A percentile compares a stretch with the other conserved stretches of the same genome.
phyloP scores from a whole-genome alignment of 2,329 filamentous ascomycete species.

The Hymenoscyphus albidus region DNA sequence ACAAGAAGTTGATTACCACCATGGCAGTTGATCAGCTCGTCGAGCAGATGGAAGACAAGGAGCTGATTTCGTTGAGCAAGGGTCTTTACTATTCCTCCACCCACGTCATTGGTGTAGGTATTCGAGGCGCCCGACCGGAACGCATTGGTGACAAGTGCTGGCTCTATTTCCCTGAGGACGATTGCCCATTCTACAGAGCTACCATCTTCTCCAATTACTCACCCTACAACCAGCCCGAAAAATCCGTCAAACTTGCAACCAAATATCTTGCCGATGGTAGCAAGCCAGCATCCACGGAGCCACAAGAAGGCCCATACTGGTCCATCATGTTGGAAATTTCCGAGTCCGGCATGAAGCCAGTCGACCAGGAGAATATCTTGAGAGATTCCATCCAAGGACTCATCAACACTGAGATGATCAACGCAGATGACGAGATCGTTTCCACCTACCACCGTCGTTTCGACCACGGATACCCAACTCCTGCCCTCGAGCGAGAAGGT shows the following conservation, averaged over 20 bases:
- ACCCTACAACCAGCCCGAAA: constrained; percentile 90
- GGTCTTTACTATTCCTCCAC: constrained; percentile 95
- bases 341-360: constrained; percentile 91
- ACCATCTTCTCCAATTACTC: constrained; percentile 99
- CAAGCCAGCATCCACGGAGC: constrained; percentile 66
- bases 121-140: constrained; percentile 86
- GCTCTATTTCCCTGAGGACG: constrained; percentile 98
- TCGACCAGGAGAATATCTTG: constrained; percentile 79
- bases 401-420: constrained; percentile 96
- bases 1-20: constrained; percentile 89
- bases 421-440: constrained; percentile 87
- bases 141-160: constrained; percentile 99
- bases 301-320: constrained; percentile 94
- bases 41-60: constrained; percentile 81
- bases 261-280: constrained; percentile 81
- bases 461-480: constrained; percentile 97
- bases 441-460: constrained; percentile 98
- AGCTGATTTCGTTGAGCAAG: constrained; percentile 80
- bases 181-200: constrained; percentile 98
- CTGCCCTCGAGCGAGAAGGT: constrained; percentile 89
- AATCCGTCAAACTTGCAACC: constrained; percentile 79
- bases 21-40: constrained; percentile 92
- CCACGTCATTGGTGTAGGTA: constrained; percentile 93
- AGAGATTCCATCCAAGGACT: constrained; percentile 92
- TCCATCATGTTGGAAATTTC: constrained; percentile 99